These are phyloP conservation scores for Marasmius fiardii DNA, from an alignment of 1,284 basidiomycete species.

Conservation along the genomic window DNA sequence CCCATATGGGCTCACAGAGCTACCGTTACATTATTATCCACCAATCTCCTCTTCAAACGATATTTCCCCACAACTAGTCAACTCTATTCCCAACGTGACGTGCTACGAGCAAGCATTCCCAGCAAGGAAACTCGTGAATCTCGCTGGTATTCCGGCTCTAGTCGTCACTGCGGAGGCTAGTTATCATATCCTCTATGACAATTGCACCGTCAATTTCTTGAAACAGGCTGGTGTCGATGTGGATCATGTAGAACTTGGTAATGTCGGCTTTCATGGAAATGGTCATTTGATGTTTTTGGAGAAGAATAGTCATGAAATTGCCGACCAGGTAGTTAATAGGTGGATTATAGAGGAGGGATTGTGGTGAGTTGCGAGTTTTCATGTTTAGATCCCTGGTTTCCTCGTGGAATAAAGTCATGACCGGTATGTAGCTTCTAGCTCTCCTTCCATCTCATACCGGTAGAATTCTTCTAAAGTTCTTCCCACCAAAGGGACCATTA, in stretches of 20 bases:
- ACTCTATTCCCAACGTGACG: conserved; percentile 28
- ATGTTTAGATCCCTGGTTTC: too few relatives aligned
- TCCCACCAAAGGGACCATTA: too few relatives aligned
- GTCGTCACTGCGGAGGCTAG: conserved; percentile 44
- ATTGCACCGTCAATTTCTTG: conserved; percentile 39
- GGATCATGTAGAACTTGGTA: conserved; percentile 33
- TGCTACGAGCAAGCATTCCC: conserved; percentile 42
- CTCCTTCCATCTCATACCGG: too few relatives aligned
- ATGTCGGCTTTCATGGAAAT: conserved; percentile 37
- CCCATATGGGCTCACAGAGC: conserved; percentile 28
- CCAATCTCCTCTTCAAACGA: conserved; percentile 24
- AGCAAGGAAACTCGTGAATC: conserved; percentile 36
- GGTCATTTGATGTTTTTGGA: conserved; percentile 9
- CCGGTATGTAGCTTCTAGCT: too few relatives aligned
- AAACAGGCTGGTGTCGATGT: conserved; percentile 40
- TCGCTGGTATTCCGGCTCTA: conserved; percentile 39
- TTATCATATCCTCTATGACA: conserved; percentile 46
- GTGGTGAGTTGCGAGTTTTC: neutral
- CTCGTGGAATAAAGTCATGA: too few relatives aligned
- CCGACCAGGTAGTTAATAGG: conserved; percentile 2
- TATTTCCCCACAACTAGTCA: conserved; percentile 1
- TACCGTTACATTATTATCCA: conserved; percentile 22
- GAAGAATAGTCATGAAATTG: conserved; percentile 8
- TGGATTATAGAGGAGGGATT: conserved; percentile 5
- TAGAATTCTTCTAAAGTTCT: too few relatives aligned